These are phyloP conservation scores for Termitomyces bulborhizus DNA, from an alignment of 768 basidiomycete genomes.

Conservation along the genomic window DNA sequence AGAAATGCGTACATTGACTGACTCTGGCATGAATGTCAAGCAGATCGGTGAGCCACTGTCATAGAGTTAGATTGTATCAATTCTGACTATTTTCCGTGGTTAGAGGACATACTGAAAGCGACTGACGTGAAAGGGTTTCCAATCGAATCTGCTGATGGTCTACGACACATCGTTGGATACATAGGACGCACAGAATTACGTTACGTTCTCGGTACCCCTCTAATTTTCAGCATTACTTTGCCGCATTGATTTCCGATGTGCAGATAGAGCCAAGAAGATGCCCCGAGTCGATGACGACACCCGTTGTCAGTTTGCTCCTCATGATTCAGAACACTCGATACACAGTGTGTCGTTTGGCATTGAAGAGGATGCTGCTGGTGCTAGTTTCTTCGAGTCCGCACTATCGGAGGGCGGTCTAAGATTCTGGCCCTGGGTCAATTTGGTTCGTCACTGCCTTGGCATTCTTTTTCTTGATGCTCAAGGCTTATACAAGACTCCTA, in stretches of 20 bases:
- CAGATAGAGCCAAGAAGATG: slow-evolving; percentile 69
- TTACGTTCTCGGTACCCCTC: slow-evolving; percentile 69
- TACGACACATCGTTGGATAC: slow-evolving; percentile 71
- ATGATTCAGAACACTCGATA: slow-evolving; percentile 47
- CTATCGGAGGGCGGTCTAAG: slow-evolving; percentile 52
- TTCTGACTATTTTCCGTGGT: neutral
- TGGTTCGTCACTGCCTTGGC: slow-evolving; percentile 43
- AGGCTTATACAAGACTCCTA: slow-evolving; percentile 62
- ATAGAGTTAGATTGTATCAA: neutral
- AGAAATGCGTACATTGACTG: slow-evolving; percentile 67
- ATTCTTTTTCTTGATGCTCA: neutral
- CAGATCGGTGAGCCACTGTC: slow-evolving; percentile 67
- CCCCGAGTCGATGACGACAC: slow-evolving; percentile 59
- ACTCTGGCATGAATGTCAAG: slow-evolving; percentile 67
- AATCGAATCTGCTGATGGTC: slow-evolving; percentile 60
- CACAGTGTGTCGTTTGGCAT: slow-evolving; percentile 48
- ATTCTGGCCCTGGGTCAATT: slow-evolving; percentile 91
- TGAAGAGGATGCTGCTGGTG: slow-evolving; percentile 64
- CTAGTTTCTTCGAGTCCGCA: slow-evolving; percentile 54
- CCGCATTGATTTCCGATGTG: neutral
- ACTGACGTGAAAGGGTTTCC: slow-evolving; percentile 90
- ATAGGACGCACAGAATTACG: slow-evolving; percentile 82
- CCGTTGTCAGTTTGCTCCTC: slow-evolving; percentile 62
- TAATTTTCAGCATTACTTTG: neutral
- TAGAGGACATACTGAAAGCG: slow-evolving; percentile 66